Evolutionary conservation across 768 basidiomycete genomes (phyloP).

Genomic region (Trametes punicea): DNA sequence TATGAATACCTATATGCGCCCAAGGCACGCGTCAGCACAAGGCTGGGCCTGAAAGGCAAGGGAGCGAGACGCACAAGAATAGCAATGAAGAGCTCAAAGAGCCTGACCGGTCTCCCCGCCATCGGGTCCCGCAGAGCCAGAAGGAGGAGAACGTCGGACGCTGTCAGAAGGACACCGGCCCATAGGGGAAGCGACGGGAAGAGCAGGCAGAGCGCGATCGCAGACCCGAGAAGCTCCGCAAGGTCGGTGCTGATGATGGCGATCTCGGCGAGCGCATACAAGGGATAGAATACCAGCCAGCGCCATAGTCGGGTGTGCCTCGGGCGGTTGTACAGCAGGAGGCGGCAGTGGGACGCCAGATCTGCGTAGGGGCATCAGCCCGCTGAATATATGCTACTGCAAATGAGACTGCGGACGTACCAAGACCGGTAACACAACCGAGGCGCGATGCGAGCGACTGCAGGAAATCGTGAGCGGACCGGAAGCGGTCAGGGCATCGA

Average conservation of each 20-base stretch:
- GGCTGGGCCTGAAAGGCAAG: neutral
- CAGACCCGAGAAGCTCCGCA: slow-evolving; percentile 58
- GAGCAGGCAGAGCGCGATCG: slow-evolving; percentile 54
- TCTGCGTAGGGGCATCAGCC: slow-evolving; percentile 27
- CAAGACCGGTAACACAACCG: slow-evolving; percentile 79
- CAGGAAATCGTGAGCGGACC: neutral
- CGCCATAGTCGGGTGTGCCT: slow-evolving; percentile 37
- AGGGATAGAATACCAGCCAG: slow-evolving; percentile 42
- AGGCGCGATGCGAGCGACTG: slow-evolving; percentile 76
- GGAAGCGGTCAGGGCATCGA: neutral
- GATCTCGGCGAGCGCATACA: slow-evolving; percentile 43
- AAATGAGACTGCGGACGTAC: slow-evolving; percentile 36
- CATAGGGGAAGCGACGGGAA: slow-evolving; percentile 48
- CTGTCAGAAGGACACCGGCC: slow-evolving; percentile 47
- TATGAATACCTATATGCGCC: slow-evolving; percentile 27
- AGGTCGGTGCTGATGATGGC: slow-evolving; percentile 57
- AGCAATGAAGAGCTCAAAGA: slow-evolving; percentile 67
- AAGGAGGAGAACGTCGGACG: slow-evolving; percentile 49
- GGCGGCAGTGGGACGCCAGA: slow-evolving; percentile 45
- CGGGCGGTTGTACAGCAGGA: slow-evolving; percentile 44
- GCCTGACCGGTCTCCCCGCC: slow-evolving; percentile 57
- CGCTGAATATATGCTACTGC: neutral
- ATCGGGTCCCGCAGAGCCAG: slow-evolving; percentile 71
- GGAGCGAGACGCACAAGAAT: slow-evolving; percentile 46
- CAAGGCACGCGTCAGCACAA: neutral